Percentiles rank a stretch among this genome's conserved stretches.
Evolutionary conservation across 495 filamentous ascomycete species (phyloP).

Genomic region (Physcia stellaris): DNA sequence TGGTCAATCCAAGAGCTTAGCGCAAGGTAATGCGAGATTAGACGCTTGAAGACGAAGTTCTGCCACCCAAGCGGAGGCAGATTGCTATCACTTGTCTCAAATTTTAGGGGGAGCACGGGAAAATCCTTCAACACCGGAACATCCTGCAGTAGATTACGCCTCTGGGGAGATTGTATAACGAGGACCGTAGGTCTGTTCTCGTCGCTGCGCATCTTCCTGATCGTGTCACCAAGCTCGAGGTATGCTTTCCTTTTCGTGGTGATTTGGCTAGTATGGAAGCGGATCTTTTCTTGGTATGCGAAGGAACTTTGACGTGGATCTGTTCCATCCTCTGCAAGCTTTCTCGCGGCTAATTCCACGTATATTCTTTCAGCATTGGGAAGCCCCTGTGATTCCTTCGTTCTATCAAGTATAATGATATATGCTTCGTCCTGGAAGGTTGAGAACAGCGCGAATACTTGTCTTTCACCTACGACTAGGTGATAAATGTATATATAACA

Average conservation of each 20-base stretch:
- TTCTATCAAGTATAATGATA: conserved; percentile 70
- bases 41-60: conserved; percentile 67
- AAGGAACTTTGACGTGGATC: conserved; percentile 66
- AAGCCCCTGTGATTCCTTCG: conserved; percentile 62
- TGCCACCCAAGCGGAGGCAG: conserved; percentile 93
- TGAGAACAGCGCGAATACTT: conserved; percentile 90
- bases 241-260: conserved; percentile 80
- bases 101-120: conserved; percentile 64
- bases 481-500: conserved; percentile 87
- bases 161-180: conserved; percentile 82
- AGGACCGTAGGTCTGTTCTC: conserved; percentile 67
- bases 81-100: conserved; percentile 71
- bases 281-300: conserved; percentile 73
- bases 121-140: conserved; percentile 75
- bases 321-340: conserved; percentile 50
- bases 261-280: conserved; percentile 75
- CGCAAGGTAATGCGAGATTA: conserved; percentile 81
- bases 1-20: conserved; percentile 86
- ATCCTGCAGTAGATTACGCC: conserved; percentile 65
- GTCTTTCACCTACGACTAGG: conserved; percentile 73
- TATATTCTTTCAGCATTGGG: conserved; percentile 91
- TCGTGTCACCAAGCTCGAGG: conserved; percentile 66
- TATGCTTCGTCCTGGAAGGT: conserved; percentile 67
- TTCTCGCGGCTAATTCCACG: conserved; percentile 52
- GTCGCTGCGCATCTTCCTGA: conserved; percentile 80